A percentile compares a stretch with the other conserved stretches of the same genome.
Conservation (phyloP, 352 stramenopile genomes). For the Phytophthora megakarya region DNA sequence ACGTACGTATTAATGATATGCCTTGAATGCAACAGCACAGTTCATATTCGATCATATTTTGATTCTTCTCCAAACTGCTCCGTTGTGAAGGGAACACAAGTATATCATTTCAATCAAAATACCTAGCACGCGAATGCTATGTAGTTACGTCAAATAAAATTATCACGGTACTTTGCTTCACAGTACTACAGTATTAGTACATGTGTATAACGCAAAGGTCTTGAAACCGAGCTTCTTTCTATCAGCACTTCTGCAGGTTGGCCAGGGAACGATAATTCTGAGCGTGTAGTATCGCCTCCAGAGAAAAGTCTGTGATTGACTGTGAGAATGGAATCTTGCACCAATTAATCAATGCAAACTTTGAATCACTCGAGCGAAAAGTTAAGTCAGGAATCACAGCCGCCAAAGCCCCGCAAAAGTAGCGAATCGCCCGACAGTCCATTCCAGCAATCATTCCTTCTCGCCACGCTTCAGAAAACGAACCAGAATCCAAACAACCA, state of each 20-base stretch:
- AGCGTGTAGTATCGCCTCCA: conserved; percentile 32
- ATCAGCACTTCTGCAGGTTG: conserved; percentile 4
- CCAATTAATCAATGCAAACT: conserved; percentile 36
- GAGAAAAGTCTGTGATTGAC: conserved; percentile 24
- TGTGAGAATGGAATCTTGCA: conserved; percentile 25
- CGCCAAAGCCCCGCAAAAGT: conserved; percentile 29
- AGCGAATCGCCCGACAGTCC: conserved; percentile 23
- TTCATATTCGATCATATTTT: conserved; percentile 8
- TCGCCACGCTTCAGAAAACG: conserved; percentile 25
- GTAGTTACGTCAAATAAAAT: neutral
- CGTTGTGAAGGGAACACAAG: neutral
- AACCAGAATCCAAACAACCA: conserved; percentile 5
- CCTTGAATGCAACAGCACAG: conserved; percentile 12
- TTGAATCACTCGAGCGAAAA: neutral
- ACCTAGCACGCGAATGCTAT: neutral
- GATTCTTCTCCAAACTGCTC: neutral
- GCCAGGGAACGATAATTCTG: conserved; percentile 22
- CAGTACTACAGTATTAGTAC: too few relatives aligned
- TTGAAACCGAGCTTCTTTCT: neutral
- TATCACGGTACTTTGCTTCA: too few relatives aligned
- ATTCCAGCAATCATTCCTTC: conserved; percentile 19
- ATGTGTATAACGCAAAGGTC: too few relatives aligned
- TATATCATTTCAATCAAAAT: neutral
- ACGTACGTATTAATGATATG: too few relatives aligned
- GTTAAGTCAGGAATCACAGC: conserved; percentile 7